Base-by-base conservation (phyloP, 2,329 filamentous ascomycete genomes). In the Penicillium sp. region DNA sequence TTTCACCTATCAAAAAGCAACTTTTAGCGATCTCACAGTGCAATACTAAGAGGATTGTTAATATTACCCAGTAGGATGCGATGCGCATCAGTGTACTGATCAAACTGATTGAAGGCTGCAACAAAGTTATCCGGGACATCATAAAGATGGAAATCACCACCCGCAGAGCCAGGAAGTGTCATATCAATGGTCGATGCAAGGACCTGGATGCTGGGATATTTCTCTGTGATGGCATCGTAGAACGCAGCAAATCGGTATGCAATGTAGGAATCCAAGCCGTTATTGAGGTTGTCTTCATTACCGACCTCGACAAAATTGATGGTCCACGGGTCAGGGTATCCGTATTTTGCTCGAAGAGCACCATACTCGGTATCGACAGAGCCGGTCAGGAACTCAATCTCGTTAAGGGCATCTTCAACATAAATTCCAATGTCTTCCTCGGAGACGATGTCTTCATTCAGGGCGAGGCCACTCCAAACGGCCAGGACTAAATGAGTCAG, bases 301-400 rank as follows among this genome's bases (percentile, higher is more conserved):
- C 87, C 87, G 44, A 89, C 74, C 71, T 89, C 87, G 53, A 89
- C 83, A 63, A 83, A 86, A 11, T 81, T 76, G 48, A 90, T 77
- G 29, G 69, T 75, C 74, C 84, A 89, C 0, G 87, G 86, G 57
- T 85, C 78, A 0, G 84, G 80, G 63, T 88, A 82, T 3, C 87
- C 87, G 2, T 86, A 77, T 44, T 80, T 73, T 7, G 84, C 85
- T 19, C 86, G 84, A 7, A 80, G 71, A 4, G 80, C 77, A 37
- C 73, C 71, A n/a, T 67, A 73, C 10, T 61, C 44, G 2, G 73
- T 75, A 26, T 65, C 62, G 1, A 58, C 62, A 41, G 63, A 65
- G 29, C 68, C 67, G 21, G 59, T 66, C 33, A 70, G 48, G 48
- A 68, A 68, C 39, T 73, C 70, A 3, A 75, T 57, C 55, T 75